Evolutionary conservation across 2,329 filamentous ascomycete genomes (phyloP).

Genomic region (Lasiodiplodia sp.): DNA sequence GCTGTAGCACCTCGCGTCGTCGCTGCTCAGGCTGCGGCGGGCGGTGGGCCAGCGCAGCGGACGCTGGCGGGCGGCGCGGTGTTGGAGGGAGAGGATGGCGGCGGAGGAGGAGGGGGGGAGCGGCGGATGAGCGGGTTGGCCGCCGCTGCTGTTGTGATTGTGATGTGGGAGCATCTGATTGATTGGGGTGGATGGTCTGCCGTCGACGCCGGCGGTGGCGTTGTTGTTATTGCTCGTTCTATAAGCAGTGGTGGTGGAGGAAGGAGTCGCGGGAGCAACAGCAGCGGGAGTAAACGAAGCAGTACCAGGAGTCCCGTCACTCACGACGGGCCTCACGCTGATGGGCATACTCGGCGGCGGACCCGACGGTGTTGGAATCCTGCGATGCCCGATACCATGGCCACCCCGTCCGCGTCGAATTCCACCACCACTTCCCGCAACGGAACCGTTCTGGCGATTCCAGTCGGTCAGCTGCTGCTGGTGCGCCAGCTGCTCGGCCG

Average conservation of each 20-base stretch:
- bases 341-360: conserved; percentile 9
- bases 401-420: not conserved
- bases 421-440: not conserved
- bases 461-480: not conserved
- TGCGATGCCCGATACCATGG: not conserved
- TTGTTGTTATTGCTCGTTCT: not conserved
- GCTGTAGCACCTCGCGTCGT: not conserved
- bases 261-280: not conserved
- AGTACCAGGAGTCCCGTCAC: not conserved
- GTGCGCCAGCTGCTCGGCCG: not conserved
- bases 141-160: too few relatives aligned
- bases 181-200: not conserved
- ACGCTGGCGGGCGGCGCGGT: conserved; percentile 18
- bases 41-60: not conserved
- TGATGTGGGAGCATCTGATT: not conserved
- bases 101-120: not conserved
- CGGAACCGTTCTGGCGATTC: not conserved
- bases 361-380: not conserved
- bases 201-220: not conserved
- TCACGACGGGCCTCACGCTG: conserved; percentile 10
- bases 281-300: not conserved
- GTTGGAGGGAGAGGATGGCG: conserved; percentile 11
- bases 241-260: too few relatives aligned
- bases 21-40: not conserved
- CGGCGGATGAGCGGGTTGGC: not conserved